These are phyloP conservation scores for Chlamydomonas reinhardtii DNA, from an alignment of 163 green algal species.

Conservation along the genomic window DNA sequence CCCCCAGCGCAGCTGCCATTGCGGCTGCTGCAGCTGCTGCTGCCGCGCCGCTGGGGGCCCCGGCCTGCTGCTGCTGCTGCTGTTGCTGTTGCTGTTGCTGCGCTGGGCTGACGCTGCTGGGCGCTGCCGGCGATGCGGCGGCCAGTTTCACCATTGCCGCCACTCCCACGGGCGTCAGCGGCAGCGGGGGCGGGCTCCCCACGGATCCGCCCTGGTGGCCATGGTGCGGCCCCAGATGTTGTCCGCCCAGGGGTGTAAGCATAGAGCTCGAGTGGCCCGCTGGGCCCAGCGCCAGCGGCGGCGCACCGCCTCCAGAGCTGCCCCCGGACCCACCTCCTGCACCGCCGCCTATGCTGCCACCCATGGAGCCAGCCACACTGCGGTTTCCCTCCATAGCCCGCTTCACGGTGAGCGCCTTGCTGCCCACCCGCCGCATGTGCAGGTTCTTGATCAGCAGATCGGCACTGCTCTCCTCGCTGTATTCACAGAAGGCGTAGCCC, in stretches of 20 bases:
- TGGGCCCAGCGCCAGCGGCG: too few relatives aligned
- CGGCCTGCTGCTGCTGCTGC: not conserved
- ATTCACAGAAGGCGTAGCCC: slow-evolving; percentile 91
- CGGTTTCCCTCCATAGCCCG: slow-evolving; percentile 59
- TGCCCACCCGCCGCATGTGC: slow-evolving; percentile 72
- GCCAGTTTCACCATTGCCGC: slow-evolving; percentile 19
- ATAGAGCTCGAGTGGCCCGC: too few relatives aligned
- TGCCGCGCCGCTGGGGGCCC: not conserved
- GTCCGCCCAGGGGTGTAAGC: not conserved
- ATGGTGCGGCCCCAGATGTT: not conserved
- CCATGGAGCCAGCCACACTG: not conserved
- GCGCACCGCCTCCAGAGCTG: not conserved
- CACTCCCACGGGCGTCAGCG: slow-evolving; percentile 29
- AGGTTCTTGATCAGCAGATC: slow-evolving; percentile 79
- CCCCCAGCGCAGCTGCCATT: slow-evolving; percentile 17
- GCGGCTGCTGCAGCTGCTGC: not conserved
- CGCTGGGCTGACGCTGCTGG: not conserved
- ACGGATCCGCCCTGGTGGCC: not conserved
- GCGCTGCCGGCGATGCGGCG: not conserved
- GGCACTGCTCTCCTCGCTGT: slow-evolving; percentile 70
- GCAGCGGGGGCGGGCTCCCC: not conserved
- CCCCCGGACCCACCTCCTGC: too few relatives aligned
- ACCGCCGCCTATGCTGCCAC: not conserved
- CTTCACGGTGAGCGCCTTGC: slow-evolving; percentile 83
- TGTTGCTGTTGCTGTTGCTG: not conserved